Evolutionary conservation across 2,329 filamentous ascomycete genomes (phyloP).

Genomic region (Fusarium musae): DNA sequence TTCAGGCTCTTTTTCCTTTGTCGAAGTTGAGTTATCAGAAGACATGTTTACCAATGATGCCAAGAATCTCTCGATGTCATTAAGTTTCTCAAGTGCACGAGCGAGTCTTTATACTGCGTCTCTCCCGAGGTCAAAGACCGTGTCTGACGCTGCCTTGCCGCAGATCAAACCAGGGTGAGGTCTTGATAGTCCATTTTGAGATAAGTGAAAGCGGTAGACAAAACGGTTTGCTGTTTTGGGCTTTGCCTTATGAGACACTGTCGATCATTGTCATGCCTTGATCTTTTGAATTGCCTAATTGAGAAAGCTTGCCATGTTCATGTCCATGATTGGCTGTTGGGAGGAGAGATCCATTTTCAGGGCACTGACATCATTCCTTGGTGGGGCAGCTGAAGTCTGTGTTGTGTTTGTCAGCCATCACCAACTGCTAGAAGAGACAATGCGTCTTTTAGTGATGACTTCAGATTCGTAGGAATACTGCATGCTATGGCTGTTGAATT

Average conservation of each 20-base stretch:
- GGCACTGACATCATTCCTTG: background rate
- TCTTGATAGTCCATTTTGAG: background rate
- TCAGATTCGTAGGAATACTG: no score
- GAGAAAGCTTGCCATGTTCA: accelerated
- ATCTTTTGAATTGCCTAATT: background rate
- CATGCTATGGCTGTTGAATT: background rate
- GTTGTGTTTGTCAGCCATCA: background rate
- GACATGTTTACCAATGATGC: background rate
- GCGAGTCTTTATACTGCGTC: background rate
- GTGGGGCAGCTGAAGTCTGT: background rate
- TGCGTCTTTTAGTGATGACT: background rate
- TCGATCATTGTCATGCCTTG: background rate
- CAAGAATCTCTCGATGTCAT: background rate
- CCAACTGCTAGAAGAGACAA: background rate
- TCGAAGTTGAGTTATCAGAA: background rate
- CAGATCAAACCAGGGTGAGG: background rate
- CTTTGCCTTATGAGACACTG: background rate
- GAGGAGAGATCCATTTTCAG: background rate
- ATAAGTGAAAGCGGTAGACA: background rate
- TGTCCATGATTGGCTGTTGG: background rate
- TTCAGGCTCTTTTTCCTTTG: background rate
- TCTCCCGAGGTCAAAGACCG: no score
- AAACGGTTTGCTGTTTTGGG: background rate
- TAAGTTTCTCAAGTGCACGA: accelerated
- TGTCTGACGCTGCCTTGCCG: background rate